Conservation (phyloP, 768 basidiomycete genomes). For the Serendipita vermifera region DNA sequence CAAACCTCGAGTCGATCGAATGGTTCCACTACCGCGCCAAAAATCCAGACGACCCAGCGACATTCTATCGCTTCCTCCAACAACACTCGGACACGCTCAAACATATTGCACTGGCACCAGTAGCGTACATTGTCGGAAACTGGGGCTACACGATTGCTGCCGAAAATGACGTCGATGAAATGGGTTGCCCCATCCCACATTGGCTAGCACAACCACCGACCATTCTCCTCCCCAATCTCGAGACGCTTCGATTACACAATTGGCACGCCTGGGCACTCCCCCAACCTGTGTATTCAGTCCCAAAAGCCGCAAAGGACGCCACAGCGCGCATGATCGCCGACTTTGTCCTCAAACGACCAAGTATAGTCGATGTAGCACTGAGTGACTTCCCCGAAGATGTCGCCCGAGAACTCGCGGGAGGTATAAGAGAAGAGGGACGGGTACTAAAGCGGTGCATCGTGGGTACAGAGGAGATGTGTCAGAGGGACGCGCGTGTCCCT, state of each 20-base stretch:
- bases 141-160: conserved; percentile 1
- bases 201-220: conserved; percentile 1
- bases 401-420: not conserved
- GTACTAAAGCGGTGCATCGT: not conserved
- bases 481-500: not conserved
- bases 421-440: not conserved
- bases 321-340: not conserved
- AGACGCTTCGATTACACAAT: conserved; percentile 10
- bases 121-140: conserved; percentile 1
- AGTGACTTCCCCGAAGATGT: conserved; percentile 9
- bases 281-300: not conserved
- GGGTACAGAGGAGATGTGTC: not conserved
- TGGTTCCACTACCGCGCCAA: conserved; percentile 7
- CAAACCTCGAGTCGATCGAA: conserved; percentile 9
- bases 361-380: conserved; percentile 7
- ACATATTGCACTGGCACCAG: conserved; percentile 8
- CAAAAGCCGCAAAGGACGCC: not conserved
- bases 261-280: conserved; percentile 6
- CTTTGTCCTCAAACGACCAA: conserved; percentile 7
- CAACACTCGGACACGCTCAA: conserved; percentile 10
- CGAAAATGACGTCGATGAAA: not conserved
- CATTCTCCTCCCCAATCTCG: conserved; percentile 11
- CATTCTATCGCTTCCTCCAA: conserved; percentile 7
- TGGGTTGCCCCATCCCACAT: not conserved
- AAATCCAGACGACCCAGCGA: not conserved